These are phyloP conservation scores for Gaeumannomyces sp. DNA, from an alignment of 2,329 filamentous ascomycete species.

Conservation along the genomic window DNA sequence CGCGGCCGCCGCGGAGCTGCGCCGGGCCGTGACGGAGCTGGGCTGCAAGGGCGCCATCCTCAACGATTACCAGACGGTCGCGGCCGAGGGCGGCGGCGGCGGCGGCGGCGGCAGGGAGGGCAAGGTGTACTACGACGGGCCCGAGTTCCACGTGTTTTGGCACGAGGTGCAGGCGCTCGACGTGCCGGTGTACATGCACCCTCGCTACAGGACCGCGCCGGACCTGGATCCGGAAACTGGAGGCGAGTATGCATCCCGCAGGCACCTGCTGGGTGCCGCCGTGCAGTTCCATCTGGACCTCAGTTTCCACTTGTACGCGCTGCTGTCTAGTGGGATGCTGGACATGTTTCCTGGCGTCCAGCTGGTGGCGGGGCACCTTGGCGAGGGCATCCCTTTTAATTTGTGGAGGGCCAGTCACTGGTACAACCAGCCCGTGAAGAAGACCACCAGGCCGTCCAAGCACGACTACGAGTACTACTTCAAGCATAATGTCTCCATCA, in stretches of 20 bases:
- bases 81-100: conserved; percentile 13
- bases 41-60: conserved; percentile 28
- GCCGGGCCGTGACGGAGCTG: conserved; percentile 24
- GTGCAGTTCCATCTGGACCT: conserved; percentile 36
- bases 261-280: conserved; percentile 28
- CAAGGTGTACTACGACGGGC: conserved; percentile 26
- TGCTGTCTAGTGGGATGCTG: conserved; percentile 36
- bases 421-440: conserved; percentile 37
- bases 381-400: conserved; percentile 39
- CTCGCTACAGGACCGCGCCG: conserved; percentile 23
- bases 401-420: conserved; percentile 33
- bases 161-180: conserved; percentile 24
- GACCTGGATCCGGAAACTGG: conserved; percentile 21
- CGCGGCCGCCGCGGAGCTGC: conserved; percentile 24
- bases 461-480: conserved; percentile 34
- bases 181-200: conserved; percentile 30
- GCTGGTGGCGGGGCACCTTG: conserved; percentile 36
- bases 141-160: conserved; percentile 26
- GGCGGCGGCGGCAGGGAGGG: no score
- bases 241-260: conserved; percentile 23
- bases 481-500: conserved; percentile 34
- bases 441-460: conserved; percentile 28
- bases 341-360: conserved; percentile 34
- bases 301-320: conserved; percentile 37
- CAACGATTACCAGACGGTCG: conserved; percentile 26